A percentile compares a stretch with the other conserved stretches of the same genome.
phyloP scores from a whole-genome alignment of 1,139 yeast species.

The Sugiyamaella neomexicana region DNA sequence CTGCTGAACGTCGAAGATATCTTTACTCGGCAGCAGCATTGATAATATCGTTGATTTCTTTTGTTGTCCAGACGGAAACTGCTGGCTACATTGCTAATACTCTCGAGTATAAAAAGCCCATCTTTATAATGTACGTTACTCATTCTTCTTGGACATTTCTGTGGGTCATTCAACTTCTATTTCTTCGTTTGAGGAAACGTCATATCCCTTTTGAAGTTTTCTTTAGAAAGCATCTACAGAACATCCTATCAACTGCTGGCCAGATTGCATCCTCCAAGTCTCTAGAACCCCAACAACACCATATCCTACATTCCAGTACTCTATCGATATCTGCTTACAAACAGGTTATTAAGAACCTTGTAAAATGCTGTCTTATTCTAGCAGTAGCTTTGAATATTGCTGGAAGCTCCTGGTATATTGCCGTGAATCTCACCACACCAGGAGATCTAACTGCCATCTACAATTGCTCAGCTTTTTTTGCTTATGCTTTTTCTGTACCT shows the following conservation, averaged over 20 bases:
- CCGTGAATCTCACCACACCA: conserved; percentile 79
- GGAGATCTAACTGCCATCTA: conserved; percentile 88
- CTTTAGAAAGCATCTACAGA: conserved; percentile 51
- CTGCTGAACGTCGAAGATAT: conserved; percentile 17
- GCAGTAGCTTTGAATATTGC: conserved; percentile 68
- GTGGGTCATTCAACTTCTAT: conserved; percentile 66
- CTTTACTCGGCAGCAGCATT: conserved; percentile 54
- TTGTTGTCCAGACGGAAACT: conserved; percentile 77
- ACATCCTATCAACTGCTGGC: conserved; percentile 51
- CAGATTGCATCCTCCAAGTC: conserved; percentile 27
- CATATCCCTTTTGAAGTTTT: conserved; percentile 43
- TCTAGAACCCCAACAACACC: conserved; percentile 1
- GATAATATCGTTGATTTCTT: conserved; percentile 58
- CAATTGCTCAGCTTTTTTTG: conserved; percentile 86
- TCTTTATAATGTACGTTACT: conserved; percentile 63
- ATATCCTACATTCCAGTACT: not conserved
- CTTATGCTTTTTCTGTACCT: conserved; percentile 81
- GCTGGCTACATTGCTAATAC: conserved; percentile 68
- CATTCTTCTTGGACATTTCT: conserved; percentile 78
- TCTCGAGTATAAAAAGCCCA: conserved; percentile 65
- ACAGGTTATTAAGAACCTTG: conserved; percentile 48
- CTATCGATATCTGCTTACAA: conserved; percentile 29
- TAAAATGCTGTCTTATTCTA: conserved; percentile 48
- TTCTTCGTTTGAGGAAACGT: conserved; percentile 39
- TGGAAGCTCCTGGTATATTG: conserved; percentile 83